Evolutionary conservation across 805 yeast genomes (phyloP), one percentile per base, ranked within the genome.

Genomic region (Metschnikowia dekortorum): DNA sequence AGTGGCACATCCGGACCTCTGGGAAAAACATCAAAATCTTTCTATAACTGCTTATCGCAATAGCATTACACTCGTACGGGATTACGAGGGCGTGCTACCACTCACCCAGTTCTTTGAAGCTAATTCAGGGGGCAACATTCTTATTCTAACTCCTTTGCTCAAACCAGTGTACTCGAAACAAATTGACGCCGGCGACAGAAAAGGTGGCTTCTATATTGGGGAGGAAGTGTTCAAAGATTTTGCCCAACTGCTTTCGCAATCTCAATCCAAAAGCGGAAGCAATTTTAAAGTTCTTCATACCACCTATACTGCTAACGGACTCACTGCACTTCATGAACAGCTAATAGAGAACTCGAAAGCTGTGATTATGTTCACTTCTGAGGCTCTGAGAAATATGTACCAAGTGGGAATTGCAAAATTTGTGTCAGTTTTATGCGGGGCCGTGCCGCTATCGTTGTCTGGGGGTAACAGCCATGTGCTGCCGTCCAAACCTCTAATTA

Each of bases 381-480:
- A 81, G 55, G 83, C 84, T 9, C 67, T 78, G 30, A 65, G 84
- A 50, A 81, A 82, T 60, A 76, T 80, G 78, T 81, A 79, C 58
- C 86, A 82, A 63, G 77, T 80, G 31, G 83, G 83, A 6, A 75
- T 82, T 31, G 80, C 83, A 22, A 82, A 82, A 55, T 81, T 80
- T 53, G 76, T 82, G 7, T 69, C 80, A 2, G 70, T 79, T 16
- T 66, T 81, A 13, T 82, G 87, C 61, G 79, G 81, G 8, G 79
- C 78, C 0, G 62, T 66, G 39, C 76, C 78, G 3, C 57, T 48
- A 53, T 48, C 53, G 13, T 45, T 54, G 9, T 50, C 54, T 4
- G 55, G 55, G 11, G 22, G 54, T 56, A 34, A 58, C 64, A 54
- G 60, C 6, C 52, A 54, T 33, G 53, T 63, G 22, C 69, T 70